Evolutionary conservation across 176 grass and related monocot species (phyloP).

Genomic region (Metroxylon sagu): DNA sequence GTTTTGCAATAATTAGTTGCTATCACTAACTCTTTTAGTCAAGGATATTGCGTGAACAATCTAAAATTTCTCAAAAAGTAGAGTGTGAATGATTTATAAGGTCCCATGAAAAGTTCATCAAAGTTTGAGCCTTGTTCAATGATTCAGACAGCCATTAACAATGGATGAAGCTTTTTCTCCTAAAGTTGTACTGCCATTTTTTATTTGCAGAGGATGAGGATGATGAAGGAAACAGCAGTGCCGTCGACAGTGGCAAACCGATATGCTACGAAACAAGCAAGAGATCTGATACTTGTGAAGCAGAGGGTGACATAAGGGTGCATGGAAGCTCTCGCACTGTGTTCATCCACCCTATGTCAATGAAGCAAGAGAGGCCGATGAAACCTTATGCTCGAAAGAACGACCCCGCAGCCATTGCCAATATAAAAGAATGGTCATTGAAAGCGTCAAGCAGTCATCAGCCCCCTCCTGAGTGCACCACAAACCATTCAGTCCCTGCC

Average conservation of each 20-base stretch:
- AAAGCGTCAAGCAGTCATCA: conserved; percentile 12
- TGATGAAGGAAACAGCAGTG: conserved; percentile 18
- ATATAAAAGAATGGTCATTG: conserved; percentile 50
- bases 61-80: too few species aligned
- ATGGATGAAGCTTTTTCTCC: too few species aligned
- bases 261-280: conserved; percentile 48
- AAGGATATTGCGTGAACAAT: too few species aligned
- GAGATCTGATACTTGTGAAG: conserved; percentile 51
- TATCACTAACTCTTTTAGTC: too few species aligned
- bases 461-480: conserved; percentile 31
- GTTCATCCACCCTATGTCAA: conserved; percentile 7
- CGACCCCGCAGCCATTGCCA: conserved; percentile 24
- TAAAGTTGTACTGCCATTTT: background rate
- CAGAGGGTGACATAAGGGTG: conserved; percentile 44
- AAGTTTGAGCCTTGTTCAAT: too few species aligned
- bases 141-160: too few species aligned
- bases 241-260: background rate
- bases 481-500: conserved; percentile 32
- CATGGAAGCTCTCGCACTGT: conserved; percentile 22
- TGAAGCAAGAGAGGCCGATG: conserved; percentile 32
- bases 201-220: conserved; percentile 18
- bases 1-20: too few species aligned
- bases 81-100: too few species aligned
- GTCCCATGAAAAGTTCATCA: too few species aligned
- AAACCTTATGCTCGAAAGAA: conserved; percentile 58